Evolutionary conservation across 75 land plant species (phyloP).

Genomic region (Cryptomeria japonica): DNA sequence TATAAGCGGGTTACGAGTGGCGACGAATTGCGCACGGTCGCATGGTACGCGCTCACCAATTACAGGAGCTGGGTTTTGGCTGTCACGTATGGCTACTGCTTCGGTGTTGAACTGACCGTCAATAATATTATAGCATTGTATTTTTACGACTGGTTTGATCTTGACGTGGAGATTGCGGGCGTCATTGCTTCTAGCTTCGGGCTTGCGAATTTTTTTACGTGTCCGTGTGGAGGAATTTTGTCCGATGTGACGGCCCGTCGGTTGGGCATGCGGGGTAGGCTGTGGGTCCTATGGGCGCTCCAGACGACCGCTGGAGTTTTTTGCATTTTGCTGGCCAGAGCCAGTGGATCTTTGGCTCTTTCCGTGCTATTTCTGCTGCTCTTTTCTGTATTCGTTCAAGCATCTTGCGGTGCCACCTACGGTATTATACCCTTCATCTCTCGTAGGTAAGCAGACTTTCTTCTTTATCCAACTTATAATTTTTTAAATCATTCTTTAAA

Average conservation of each 20-base stretch:
- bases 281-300: constrained; percentile 74
- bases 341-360: constrained; percentile 17
- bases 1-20: constrained; percentile 23
- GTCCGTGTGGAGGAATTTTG: constrained; percentile 65
- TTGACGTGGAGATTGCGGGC: constrained; percentile 41
- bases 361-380: constrained; percentile 35
- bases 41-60: constrained; percentile 34
- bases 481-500: too few species aligned
- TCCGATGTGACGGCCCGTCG: constrained; percentile 46
- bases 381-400: constrained; percentile 75
- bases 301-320: constrained; percentile 73
- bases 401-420: constrained; percentile 76
- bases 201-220: constrained; percentile 61
- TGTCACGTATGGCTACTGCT: constrained; percentile 49
- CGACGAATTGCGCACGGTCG: constrained; percentile 20
- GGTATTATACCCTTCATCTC: constrained; percentile 86
- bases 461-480: too few species aligned
- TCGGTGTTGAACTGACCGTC: constrained; percentile 66
- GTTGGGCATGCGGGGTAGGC: constrained; percentile 81
- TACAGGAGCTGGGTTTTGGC: constrained; percentile 67
- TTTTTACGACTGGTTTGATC: constrained; percentile 48
- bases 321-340: constrained; percentile 60
- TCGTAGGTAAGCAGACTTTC: constrained; percentile 28
- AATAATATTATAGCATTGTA: constrained; percentile 63
- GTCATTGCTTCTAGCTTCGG: constrained; percentile 52